phyloP scores from a whole-genome alignment of 306 rosid species.

The Gillenia trifoliata region DNA sequence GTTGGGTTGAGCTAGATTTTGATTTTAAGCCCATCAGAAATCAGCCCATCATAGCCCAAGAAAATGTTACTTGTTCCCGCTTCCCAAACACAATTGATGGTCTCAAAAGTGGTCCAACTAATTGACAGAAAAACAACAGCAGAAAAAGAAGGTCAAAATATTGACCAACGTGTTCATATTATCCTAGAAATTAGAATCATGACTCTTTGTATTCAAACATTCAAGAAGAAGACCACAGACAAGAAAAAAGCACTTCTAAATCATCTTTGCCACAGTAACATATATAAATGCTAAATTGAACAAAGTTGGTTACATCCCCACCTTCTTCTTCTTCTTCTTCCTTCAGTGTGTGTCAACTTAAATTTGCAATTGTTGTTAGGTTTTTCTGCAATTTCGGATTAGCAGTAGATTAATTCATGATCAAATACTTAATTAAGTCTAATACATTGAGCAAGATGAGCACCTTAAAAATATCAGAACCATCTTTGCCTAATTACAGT shows the following conservation, averaged over 20 bases:
- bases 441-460: constrained; percentile 33
- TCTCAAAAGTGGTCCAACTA: constrained; percentile 8
- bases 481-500: background rate
- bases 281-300: background rate
- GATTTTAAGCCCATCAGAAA: background rate
- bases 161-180: background rate
- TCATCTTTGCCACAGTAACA: constrained; percentile 18
- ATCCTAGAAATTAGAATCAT: background rate
- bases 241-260: background rate
- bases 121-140: background rate
- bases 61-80: background rate
- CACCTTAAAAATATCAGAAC: background rate
- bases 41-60: background rate
- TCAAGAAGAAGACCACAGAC: background rate
- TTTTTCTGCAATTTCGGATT: constrained; percentile 38
- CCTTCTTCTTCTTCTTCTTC: background rate
- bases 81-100: background rate
- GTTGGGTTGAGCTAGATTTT: background rate
- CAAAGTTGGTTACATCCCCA: constrained; percentile 7
- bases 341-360: background rate
- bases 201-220: background rate
- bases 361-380: constrained; percentile 28
- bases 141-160: background rate
- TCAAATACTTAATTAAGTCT: constrained; percentile 3
- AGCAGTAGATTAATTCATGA: constrained; percentile 5